Base-by-base conservation (phyloP, 2,329 filamentous ascomycete species). In the Rhynchosporium graminicola region DNA sequence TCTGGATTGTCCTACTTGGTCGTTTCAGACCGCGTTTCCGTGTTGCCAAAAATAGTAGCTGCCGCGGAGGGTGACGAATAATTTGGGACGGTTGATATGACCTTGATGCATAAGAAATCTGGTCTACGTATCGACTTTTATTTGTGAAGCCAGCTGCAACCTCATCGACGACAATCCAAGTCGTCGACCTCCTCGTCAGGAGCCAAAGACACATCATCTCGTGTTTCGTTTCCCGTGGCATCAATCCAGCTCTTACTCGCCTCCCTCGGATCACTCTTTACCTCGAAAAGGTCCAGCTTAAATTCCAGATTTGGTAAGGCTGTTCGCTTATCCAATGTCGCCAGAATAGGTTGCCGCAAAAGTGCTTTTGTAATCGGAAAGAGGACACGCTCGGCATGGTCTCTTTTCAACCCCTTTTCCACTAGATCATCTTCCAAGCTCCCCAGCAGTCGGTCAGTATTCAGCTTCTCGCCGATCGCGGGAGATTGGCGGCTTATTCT, bases 281-380 rank as follows among this genome's bases (percentile, higher is more conserved):
- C 3, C 13, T 38, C 50, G 12, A 52, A 52, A 5, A 52, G 50
- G 5, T 52, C 8, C 33, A 52, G 8, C 33, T 52, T 52, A 33
- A 52, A 52, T 4, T 38, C 50, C 10, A 33, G 50, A 8, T 52
- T 52, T 15, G 36, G 50, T 10, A n/a, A 15, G 6, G 31, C 38
- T 8, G 15, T 9, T 20, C n/a, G 50, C 36, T 33, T 38, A 4
- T 52, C 50, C 2, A 31, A 20, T 26, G n/a, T n/a, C 3, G 31
- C 15, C 10, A 33, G 31, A 26, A 52, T 15, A 7, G 50, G 50
- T n/a, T 38, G 50, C 20, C 50, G 50, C 20, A 52, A 52, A 20
- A 52, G n/a, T 52, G 33, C 50, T 52, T 52, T 52, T n/a, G 50
- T 52, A 20, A 52, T 52, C 4, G 50, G 50, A 20, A 52, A 52